Evolutionary conservation across 1,284 basidiomycete species (phyloP).

Genomic region (Butyriboletus appendiculatus): DNA sequence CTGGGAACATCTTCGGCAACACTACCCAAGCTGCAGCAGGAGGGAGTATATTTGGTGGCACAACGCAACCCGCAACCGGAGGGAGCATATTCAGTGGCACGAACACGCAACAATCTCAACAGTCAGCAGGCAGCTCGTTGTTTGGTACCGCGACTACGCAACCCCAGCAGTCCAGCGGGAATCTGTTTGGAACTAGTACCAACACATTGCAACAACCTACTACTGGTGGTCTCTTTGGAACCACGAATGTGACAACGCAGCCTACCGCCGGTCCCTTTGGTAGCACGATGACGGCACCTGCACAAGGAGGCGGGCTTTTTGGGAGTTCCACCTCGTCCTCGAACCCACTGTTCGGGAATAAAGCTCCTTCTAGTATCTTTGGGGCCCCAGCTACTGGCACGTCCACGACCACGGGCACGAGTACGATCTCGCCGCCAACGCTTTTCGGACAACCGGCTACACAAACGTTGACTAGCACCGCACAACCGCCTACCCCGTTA

Average conservation of each 20-base stretch:
- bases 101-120: conserved; percentile 17
- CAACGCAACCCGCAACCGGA: conserved; percentile 12
- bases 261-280: conserved; percentile 17
- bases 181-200: conserved; percentile 24
- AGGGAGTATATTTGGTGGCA: conserved; percentile 24
- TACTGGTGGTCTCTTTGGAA: conserved; percentile 18
- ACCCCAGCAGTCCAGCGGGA: conserved; percentile 22
- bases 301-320: conserved; percentile 21
- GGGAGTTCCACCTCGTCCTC: conserved; percentile 17
- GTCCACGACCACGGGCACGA: conserved; percentile 18
- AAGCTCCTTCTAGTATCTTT: conserved; percentile 20
- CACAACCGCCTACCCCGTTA: conserved; percentile 29
- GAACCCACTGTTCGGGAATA: conserved; percentile 32
- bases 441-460: conserved; percentile 36
- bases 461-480: conserved; percentile 7
- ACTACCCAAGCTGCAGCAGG: conserved; percentile 13
- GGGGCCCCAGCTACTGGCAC: conserved; percentile 10
- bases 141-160: conserved; percentile 16
- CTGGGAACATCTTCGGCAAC: conserved; percentile 21
- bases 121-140: conserved; percentile 13
- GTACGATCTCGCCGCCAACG: conserved; percentile 22
- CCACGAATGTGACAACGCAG: conserved; percentile 19
- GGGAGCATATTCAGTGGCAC: conserved; percentile 24
- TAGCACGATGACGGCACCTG: conserved; percentile 10
- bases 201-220: conserved; percentile 19